Percentiles rank a stretch among this genome's conserved stretches.
These are phyloP conservation scores for Xylaria digitata DNA, from an alignment of 2,329 filamentous ascomycete genomes.

Conservation along the genomic window DNA sequence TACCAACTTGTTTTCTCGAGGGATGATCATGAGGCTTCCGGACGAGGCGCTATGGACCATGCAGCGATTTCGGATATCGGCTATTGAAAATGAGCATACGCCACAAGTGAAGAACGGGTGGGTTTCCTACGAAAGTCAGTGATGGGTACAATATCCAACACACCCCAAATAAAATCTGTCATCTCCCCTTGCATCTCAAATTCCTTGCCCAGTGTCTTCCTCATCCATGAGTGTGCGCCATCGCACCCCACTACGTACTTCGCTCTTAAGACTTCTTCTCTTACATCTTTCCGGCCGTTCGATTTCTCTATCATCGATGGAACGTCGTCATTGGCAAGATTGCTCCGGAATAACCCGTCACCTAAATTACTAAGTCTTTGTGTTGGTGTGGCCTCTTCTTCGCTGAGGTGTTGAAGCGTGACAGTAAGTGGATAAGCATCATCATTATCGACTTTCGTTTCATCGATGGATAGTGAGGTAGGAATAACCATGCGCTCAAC, in stretches of 20 bases:
- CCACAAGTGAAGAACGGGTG: neutral
- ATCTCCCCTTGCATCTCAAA: conserved; percentile 67
- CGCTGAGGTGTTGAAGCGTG: conserved; percentile 63
- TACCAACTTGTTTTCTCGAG: conserved; percentile 71
- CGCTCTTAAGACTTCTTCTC: conserved; percentile 60
- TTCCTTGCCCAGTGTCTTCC: conserved; percentile 63
- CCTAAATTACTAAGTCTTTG: conserved; percentile 53
- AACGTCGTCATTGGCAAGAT: conserved; percentile 64
- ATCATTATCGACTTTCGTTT: conserved; percentile 57
- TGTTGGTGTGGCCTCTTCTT: conserved; percentile 63
- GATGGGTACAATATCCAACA: conserved; percentile 57
- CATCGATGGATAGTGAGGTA: conserved; percentile 62
- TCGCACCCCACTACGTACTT: conserved; percentile 77
- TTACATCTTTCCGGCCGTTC: conserved; percentile 49
- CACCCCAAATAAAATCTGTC: conserved; percentile 63
- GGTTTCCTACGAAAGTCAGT: conserved; percentile 62
- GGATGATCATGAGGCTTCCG: conserved; percentile 73
- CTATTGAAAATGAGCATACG: conserved; percentile 35
- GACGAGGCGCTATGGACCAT: conserved; percentile 66
- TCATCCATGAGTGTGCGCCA: conserved; percentile 74
- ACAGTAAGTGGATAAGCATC: conserved; percentile 68
- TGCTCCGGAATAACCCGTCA: conserved; percentile 67
- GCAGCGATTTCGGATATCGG: conserved; percentile 68
- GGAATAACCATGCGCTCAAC: conserved; percentile 70
- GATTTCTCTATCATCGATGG: conserved; percentile 55